Percentiles rank a stretch among this genome's conserved stretches.
phyloP scores from a whole-genome alignment of 2,329 filamentous ascomycete genomes.

The Tothia fuscella region DNA sequence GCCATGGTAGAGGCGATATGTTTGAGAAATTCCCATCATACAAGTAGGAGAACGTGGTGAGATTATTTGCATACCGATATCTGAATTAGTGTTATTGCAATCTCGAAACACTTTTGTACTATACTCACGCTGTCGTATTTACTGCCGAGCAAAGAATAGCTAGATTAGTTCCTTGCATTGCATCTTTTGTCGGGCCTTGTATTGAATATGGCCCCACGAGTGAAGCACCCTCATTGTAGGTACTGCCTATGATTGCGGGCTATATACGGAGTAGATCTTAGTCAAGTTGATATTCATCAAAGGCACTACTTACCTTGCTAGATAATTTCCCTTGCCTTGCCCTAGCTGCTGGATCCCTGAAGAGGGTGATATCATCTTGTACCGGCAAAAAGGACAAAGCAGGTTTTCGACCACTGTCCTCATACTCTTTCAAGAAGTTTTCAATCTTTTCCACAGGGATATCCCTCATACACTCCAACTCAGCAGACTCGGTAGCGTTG shows the following conservation, averaged over 20 bases:
- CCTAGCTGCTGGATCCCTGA: slow-evolving; percentile 21
- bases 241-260: slow-evolving; percentile 27
- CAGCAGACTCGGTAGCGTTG: slow-evolving; percentile 14
- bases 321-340: neutral
- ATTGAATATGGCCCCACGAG: slow-evolving; percentile 22
- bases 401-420: slow-evolving; percentile 11
- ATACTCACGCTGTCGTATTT: slow-evolving; percentile 17
- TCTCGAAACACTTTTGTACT: neutral
- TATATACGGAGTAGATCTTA: slow-evolving; percentile 1
- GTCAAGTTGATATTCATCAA: neutral
- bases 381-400: slow-evolving; percentile 17
- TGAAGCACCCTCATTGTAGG: slow-evolving; percentile 22
- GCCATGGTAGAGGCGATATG: slow-evolving; percentile 22
- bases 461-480: slow-evolving; percentile 27
- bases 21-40: slow-evolving; percentile 27
- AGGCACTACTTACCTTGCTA: neutral
- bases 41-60: slow-evolving; percentile 25
- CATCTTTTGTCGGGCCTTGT: slow-evolving; percentile 18
- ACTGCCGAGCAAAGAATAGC: slow-evolving; percentile 21
- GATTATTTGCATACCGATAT: slow-evolving; percentile 2
- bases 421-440: slow-evolving; percentile 21
- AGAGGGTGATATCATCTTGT: slow-evolving; percentile 21
- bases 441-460: slow-evolving; percentile 20
- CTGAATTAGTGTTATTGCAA: neutral
- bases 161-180: slow-evolving; percentile 17